Base-by-base conservation (phyloP, 495 filamentous ascomycete species). In the Thermothielavioides terrestris region DNA sequence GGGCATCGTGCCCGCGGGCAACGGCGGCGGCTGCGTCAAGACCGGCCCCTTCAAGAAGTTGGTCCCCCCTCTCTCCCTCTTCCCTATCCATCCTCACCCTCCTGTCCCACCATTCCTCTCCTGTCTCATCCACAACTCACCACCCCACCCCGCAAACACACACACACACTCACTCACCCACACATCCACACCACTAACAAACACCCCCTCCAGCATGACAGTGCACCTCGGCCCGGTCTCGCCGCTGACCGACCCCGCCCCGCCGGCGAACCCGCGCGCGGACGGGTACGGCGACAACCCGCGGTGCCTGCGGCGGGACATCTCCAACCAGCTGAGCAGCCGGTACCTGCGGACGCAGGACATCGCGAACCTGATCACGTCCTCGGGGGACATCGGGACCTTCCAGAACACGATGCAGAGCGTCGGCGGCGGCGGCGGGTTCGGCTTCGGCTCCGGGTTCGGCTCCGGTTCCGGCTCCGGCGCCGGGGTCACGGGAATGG, bases 11-110 rank as follows among this genome's bases (percentile, higher is more conserved):
- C 72, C 75, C 0, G 56, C 69, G 2, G 79, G 77, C n/a, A 74
- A 67, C 14, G 83, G 84, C 6, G 84, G 83, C n/a, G 83, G 83
- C n/a, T 87, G 83, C 55, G 69, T 86, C 11, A 65, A 66, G 10
- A 68, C 63, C 12, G 84, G 82, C 0, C 82, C 82, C 0, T 83
- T 85, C 60, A 68, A 63, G 49, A 58, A 69, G 66, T 68, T 41
- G 9, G 59, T 39, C 10, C 5, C 20, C 10, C 30, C 10, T 18
- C 28, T 9, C n/a, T n/a, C n/a, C n/a, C n/a, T n/a, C n/a, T 17
- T 36, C 34, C 34, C 4, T 4, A 5, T 36, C 15, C 34, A 12
- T 7, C 9, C 42, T 9, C 12, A 14, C 28, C 14, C 14, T 11
- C 9, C n/a, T 22, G 4, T 20, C 6, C 3, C 17, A 11, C 4